Base-by-base conservation (phyloP, 768 basidiomycete genomes). In the Coprinopsis cinerea region DNA sequence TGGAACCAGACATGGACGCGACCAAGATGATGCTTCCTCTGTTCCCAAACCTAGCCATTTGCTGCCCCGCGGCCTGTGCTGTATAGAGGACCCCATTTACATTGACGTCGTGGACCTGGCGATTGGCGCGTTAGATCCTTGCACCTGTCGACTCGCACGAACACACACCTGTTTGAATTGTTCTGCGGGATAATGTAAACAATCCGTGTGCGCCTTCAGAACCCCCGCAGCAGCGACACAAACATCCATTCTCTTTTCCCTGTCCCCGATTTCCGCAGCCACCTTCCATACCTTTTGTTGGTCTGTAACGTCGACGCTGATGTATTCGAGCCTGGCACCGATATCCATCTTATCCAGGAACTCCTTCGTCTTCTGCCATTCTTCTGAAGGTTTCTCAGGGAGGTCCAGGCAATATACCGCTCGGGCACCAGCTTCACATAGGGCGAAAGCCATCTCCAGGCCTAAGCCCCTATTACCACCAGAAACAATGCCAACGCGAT, bases 201-300 rank as follows among this genome's bases (percentile, higher is more conserved):
- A 86, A 49, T 80, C 78, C 25, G 65, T 79, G 53, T 84, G 71
- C 0, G 68, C 57, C 57, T 75, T 78, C 60, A 86, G 60, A 47
- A 90, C 77, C 18, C 88, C 89, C 35, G 88, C 88, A 15, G 88
- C 87, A 2, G 88, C 88, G 51, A 90, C 64, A 57, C 85, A 87
- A 14, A 83, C 73, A 60, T 92, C 88, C 69, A 91, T 75, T 55
- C 87, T 69, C 15, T 77, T 75, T 53, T 90, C 88, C 55, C 66
- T 71, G 51, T 84, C 73, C 0, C 80, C 85, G 40, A 91, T 81
- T 56, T 72, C 71, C 59, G 76, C 67, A 14, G 66, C 80, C 44
- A 69, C 63, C 39, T 67, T 70, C 83, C 85, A 87, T 57, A 83
- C 60, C 32, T 59, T 55, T 39, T 70, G 63, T 68, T 89, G 86